Evolutionary conservation across 2,329 filamentous ascomycete genomes (phyloP).

Genomic region (Exutisphaerella laricina): DNA sequence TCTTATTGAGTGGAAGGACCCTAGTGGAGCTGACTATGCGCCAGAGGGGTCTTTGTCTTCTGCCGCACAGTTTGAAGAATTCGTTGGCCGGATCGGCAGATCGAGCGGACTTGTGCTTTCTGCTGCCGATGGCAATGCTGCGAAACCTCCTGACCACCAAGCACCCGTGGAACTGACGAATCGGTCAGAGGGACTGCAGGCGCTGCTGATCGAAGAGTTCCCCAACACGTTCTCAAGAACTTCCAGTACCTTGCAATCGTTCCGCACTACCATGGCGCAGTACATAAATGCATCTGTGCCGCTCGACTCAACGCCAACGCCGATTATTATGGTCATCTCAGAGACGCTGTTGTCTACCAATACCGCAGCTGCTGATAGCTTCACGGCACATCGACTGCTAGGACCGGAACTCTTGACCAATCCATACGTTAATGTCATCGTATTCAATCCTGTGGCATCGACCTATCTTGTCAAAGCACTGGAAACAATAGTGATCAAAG

Average conservation of each 20-base stretch:
- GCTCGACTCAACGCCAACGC: conserved; percentile 35
- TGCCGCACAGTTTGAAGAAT: conserved; percentile 84
- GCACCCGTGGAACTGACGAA: not conserved
- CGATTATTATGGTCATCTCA: conserved; percentile 84
- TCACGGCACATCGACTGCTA: conserved; percentile 84
- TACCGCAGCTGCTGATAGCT: conserved; percentile 79
- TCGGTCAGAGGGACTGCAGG: conserved; percentile 28
- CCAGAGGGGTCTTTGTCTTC: conserved; percentile 62
- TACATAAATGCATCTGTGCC: conserved; percentile 56
- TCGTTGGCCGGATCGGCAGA: conserved; percentile 72
- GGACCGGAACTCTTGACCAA: conserved; percentile 82
- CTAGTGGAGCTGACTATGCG: conserved; percentile 56
- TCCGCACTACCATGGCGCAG: conserved; percentile 68
- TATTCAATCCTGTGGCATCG: conserved; percentile 88
- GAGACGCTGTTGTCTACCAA: conserved; percentile 84
- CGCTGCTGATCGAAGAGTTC: conserved; percentile 48
- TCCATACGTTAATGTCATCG: conserved; percentile 70
- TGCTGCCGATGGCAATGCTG: not conserved
- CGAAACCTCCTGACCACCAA: not conserved
- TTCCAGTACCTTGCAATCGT: conserved; percentile 42
- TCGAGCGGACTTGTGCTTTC: conserved; percentile 64
- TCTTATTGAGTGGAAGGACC: conserved; percentile 87
- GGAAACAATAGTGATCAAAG: conserved; percentile 75
- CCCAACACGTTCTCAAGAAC: conserved; percentile 45
- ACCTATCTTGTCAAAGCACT: conserved; percentile 81